These are phyloP conservation scores for Neltuma alba DNA, from an alignment of 306 rosid genomes.

Conservation along the genomic window DNA sequence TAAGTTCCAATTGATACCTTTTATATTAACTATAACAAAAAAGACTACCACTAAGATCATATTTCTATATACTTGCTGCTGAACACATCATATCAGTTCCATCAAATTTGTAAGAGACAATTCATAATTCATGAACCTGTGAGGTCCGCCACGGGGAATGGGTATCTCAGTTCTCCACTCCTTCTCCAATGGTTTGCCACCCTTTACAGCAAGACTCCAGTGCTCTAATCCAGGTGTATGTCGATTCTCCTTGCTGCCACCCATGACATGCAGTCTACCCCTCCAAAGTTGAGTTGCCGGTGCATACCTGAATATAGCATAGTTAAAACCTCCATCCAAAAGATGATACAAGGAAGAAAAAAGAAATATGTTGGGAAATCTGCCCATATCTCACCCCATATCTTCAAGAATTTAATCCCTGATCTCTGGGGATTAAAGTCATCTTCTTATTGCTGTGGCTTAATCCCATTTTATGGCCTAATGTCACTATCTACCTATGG, in stretches of 20 bases:
- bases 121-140: conserved; percentile 57
- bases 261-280: conserved; percentile 98
- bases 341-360: conserved; percentile 17
- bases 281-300: conserved; percentile 98
- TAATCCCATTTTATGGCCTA: neutral
- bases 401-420: neutral
- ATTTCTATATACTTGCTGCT: neutral
- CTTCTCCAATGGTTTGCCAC: conserved; percentile 76
- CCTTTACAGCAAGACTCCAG: conserved; percentile 94
- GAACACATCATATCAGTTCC: conserved; percentile 9
- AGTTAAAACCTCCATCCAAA: conserved; percentile 33
- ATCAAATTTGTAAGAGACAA: conserved; percentile 11
- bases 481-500: neutral
- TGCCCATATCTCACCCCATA: neutral
- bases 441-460: neutral
- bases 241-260: conserved; percentile 98
- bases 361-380: neutral
- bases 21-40: conserved; percentile 1
- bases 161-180: conserved; percentile 83
- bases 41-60: conserved; percentile 5
- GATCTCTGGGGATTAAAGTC: neutral
- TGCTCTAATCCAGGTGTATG: conserved; percentile 90
- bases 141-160: conserved; percentile 98
- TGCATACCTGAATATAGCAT: conserved; percentile 69
- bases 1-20: neutral